A percentile compares a stretch with the other conserved stretches of the same genome.
Conservation (phyloP, 345 rosid genomes). For the Orychophragmus violaceus region DNA sequence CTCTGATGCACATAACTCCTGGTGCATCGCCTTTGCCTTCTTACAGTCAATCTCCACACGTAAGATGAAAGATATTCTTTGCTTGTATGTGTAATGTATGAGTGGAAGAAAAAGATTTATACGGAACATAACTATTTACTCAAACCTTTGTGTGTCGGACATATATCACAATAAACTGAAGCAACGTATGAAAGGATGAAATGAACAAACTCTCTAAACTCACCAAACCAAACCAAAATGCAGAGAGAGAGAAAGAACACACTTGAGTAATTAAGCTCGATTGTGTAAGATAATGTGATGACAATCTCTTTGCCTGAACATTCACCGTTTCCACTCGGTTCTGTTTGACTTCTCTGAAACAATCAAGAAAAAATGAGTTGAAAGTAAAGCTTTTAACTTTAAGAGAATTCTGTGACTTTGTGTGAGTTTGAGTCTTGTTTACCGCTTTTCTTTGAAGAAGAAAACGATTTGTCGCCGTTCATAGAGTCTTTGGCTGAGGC, state of each 20-base stretch:
- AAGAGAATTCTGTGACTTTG: neutral
- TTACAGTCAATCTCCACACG: slow-evolving; percentile 51
- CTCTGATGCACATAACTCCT: slow-evolving; percentile 48
- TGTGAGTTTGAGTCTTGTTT: slow-evolving; percentile 10
- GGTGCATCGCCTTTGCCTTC: slow-evolving; percentile 55
- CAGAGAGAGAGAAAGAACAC: neutral
- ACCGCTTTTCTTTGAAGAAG: slow-evolving; percentile 59
- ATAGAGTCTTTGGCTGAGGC: slow-evolving; percentile 50
- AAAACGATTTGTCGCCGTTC: slow-evolving; percentile 46
- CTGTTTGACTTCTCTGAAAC: slow-evolving; percentile 50
- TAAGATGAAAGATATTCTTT: slow-evolving; percentile 21
- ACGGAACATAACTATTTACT: too few relatives aligned
- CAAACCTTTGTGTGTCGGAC: too few relatives aligned
- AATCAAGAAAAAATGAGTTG: slow-evolving; percentile 1
- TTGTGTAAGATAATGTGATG: slow-evolving; percentile 14
- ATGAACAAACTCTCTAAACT: slow-evolving; percentile 14
- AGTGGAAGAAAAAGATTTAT: too few relatives aligned
- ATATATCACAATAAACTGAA: slow-evolving; percentile 19
- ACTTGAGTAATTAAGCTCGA: neutral
- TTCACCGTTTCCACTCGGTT: slow-evolving; percentile 79
- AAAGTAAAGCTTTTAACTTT: neutral
- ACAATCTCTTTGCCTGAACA: slow-evolving; percentile 1
- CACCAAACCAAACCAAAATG: slow-evolving; percentile 21
- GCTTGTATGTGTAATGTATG: neutral
- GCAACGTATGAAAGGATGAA: neutral